Percentiles rank a stretch among this genome's conserved stretches.
phyloP scores from a whole-genome alignment of 805 yeast species.

The Suhomyces faveliae region DNA sequence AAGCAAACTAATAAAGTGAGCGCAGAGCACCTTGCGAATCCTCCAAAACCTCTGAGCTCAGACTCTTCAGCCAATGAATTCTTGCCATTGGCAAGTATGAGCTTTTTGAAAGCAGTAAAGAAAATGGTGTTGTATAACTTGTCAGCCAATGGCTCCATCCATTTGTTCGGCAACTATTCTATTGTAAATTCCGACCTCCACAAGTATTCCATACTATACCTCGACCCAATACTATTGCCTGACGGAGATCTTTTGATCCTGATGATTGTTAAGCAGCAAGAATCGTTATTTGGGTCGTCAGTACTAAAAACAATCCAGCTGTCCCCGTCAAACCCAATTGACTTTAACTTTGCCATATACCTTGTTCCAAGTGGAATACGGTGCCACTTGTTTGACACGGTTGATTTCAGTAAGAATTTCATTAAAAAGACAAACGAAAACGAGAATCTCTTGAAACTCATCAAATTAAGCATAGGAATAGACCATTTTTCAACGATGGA shows the following conservation, averaged over 20 bases:
- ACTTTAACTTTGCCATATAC: constrained; percentile 35
- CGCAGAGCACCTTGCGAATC: constrained; percentile 29
- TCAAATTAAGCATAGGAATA: constrained; percentile 36
- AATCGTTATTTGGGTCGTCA: constrained; percentile 27
- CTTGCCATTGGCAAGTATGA: constrained; percentile 33
- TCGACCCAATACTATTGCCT: constrained; percentile 38
- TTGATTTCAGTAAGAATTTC: constrained; percentile 18
- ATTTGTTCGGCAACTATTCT: constrained; percentile 40
- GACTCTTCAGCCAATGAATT: constrained; percentile 19
- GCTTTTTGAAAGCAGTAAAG: constrained; percentile 41
- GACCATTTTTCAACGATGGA: constrained; percentile 18
- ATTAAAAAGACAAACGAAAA: constrained; percentile 19
- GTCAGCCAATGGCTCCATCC: constrained; percentile 23
- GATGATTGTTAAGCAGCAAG: constrained; percentile 22
- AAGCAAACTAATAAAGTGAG: constrained; percentile 22
- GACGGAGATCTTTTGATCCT: constrained; percentile 40
- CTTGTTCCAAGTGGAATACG: constrained; percentile 43
- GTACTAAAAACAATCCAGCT: constrained; percentile 12
- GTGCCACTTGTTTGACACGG: constrained; percentile 41
- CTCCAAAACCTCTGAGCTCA: constrained; percentile 20
- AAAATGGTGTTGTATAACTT: constrained; percentile 35
- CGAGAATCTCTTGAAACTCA: constrained; percentile 28
- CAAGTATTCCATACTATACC: constrained; percentile 22
- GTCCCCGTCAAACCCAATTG: constrained; percentile 5
- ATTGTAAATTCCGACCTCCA: constrained; percentile 14